A percentile compares a stretch with the other conserved stretches of the same genome.
phyloP scores from a whole-genome alignment of 305 asterid species.

The Caryopteris hybrid region DNA sequence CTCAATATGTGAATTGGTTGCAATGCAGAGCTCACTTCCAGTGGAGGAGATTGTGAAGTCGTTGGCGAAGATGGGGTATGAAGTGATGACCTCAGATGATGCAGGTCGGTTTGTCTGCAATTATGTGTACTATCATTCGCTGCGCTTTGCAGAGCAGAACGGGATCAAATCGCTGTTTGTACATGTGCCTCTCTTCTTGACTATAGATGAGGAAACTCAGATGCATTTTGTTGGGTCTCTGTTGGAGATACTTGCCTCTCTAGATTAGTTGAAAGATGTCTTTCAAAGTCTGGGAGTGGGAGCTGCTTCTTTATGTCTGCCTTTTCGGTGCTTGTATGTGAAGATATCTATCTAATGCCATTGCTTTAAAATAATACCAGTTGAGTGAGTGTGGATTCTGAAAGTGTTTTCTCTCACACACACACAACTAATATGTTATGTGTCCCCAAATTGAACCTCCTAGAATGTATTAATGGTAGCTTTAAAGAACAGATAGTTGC shows the following conservation, averaged over 20 bases:
- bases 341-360: conserved; percentile 12
- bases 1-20: not conserved
- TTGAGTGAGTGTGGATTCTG: conserved; percentile 11
- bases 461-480: no score
- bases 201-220: conserved; percentile 88
- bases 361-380: conserved; percentile 18
- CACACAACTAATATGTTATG: no score
- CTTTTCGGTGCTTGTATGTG: conserved; percentile 16
- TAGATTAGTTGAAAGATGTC: not conserved
- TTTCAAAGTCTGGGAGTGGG: not conserved
- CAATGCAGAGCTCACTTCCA: conserved; percentile 61
- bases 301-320: not conserved
- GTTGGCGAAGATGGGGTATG: conserved; percentile 55
- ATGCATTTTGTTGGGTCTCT: conserved; percentile 88
- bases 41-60: conserved; percentile 63
- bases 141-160: conserved; percentile 53
- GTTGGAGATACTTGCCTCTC: conserved; percentile 72
- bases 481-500: no score
- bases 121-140: conserved; percentile 55
- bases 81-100: conserved; percentile 52
- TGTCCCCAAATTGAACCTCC: no score
- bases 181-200: conserved; percentile 94
- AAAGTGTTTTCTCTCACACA: no score
- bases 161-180: conserved; percentile 50
- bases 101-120: conserved; percentile 67